Base-by-base conservation (phyloP, 495 filamentous ascomycete genomes). In the Darksidea phi region DNA sequence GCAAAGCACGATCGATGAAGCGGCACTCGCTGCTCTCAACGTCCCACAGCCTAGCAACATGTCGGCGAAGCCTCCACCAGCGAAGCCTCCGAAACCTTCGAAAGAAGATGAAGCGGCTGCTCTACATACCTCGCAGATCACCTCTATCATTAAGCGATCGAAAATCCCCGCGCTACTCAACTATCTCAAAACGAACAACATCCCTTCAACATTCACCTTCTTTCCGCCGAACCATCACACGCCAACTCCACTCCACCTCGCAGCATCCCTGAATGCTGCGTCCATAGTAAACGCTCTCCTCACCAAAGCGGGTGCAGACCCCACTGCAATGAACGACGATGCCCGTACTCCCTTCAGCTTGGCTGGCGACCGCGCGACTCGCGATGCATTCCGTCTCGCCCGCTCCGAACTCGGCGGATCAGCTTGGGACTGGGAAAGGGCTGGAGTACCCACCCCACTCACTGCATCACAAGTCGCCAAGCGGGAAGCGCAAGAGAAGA, bases 361-460 rank as follows among this genome's bases (percentile, higher is more conserved):
- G 4, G 83, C 89, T 10, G 90, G 95, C 28, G 90, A 97, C 70
- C 82, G 92, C 1, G 76, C 86, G 2, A 96, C 91, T 0, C 83
- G 94, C 0, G 93, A 97, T 67, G 89, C 91, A 4, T 98, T 98
- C 77, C 88, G 95, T 2, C 80, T 97, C 21, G 90, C 91, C 0
- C 86, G 94, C 8, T 78, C 80, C 46, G 87, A 93, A 67, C 77
- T 97, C 1, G 92, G 91, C 1, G 91, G 94, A 68, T 64, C 67
- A 0, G 72, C 70, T 5, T 96, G 88, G 88, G 80, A 91, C 71
- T 98, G 95, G 95, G 80, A 85, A 1, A 75, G 72, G 1, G 87
- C 90, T 1, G 78, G 79, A 18, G 83, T 97, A 0, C 91, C 93
- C 0, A 68, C 83, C 0, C 76, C 86, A 0, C 71, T 98, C 7